Conservation (phyloP, 2,329 filamentous ascomycete species). For the Setomelanomma holmii region DNA sequence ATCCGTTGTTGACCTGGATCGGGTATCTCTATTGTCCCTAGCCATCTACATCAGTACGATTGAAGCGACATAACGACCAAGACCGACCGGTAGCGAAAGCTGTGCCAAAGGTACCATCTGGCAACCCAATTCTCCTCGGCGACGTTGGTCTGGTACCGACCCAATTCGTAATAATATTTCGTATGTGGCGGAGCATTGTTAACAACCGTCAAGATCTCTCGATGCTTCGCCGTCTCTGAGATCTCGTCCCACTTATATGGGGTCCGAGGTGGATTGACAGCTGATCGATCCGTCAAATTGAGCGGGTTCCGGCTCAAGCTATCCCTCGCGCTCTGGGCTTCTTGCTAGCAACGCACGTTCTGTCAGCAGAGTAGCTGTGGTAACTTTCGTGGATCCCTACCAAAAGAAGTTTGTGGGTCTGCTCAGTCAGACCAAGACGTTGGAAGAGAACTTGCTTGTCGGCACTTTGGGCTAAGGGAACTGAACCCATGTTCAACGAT, state of each 20-base stretch:
- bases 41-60: constrained; percentile 1
- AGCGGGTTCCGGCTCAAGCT: constrained; percentile 49
- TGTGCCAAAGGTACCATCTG: constrained; percentile 61
- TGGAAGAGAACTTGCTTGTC: constrained; percentile 54
- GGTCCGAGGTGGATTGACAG: constrained; percentile 30
- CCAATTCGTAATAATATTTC: constrained; percentile 51
- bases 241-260: constrained; percentile 58
- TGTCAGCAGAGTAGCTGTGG: constrained; percentile 9
- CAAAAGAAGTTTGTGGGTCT: constrained; percentile 54
- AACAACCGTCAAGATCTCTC: constrained; percentile 53
- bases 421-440: constrained; percentile 51
- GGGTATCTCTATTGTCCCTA: constrained; percentile 44
- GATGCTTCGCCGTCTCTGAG: constrained; percentile 57
- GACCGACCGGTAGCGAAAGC: constrained; percentile 53
- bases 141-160: constrained; percentile 49
- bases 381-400: constrained; percentile 34
- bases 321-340: constrained; percentile 52
- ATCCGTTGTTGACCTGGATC: constrained; percentile 7
- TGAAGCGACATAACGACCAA: too few species aligned
- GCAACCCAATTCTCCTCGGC: constrained; percentile 59
- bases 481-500: constrained; percentile 20
- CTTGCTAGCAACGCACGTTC: constrained; percentile 41
- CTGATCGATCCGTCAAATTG: constrained; percentile 49
- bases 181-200: constrained; percentile 49
- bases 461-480: constrained; percentile 52